phyloP scores from a whole-genome alignment of 1,284 basidiomycete species.

The Cutaneotrichosporon mucoides region DNA sequence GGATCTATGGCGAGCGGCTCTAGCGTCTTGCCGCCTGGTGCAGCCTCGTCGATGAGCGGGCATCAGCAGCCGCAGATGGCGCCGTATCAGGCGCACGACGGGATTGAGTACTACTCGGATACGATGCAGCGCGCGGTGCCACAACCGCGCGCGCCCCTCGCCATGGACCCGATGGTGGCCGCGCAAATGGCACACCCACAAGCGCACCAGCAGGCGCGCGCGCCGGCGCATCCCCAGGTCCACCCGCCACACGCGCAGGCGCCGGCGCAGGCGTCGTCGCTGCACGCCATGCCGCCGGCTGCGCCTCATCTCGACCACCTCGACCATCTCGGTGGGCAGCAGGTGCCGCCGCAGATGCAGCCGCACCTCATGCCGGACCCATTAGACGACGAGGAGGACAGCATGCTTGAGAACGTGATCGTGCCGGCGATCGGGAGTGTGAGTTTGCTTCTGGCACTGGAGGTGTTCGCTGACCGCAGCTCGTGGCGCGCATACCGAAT shows the following conservation, averaged over 20 bases:
- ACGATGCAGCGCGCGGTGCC: slow-evolving; percentile 26
- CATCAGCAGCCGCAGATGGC: not conserved
- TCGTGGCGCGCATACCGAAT: slow-evolving; percentile 81
- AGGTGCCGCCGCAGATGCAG: slow-evolving; percentile 9
- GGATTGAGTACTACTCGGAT: slow-evolving; percentile 12
- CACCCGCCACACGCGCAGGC: too few species aligned
- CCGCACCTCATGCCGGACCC: not conserved
- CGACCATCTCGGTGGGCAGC: slow-evolving; percentile 13
- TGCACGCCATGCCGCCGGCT: not conserved
- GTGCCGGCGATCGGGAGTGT: slow-evolving; percentile 88
- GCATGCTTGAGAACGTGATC: slow-evolving; percentile 91
- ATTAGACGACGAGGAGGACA: slow-evolving; percentile 63
- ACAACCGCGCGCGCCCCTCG: slow-evolving; percentile 1
- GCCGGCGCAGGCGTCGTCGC: not conserved
- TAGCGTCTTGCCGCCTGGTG: not conserved
- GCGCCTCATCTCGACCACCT: not conserved
- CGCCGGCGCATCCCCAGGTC: not conserved
- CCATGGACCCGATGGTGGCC: not conserved
- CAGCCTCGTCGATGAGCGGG: too few species aligned
- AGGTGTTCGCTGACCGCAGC: slow-evolving; percentile 51
- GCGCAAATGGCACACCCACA: slow-evolving; percentile 1
- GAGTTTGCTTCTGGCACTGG: slow-evolving; percentile 38
- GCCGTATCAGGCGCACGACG: not conserved
- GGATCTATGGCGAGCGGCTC: not conserved
- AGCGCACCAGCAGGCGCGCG: not conserved